phyloP scores from a whole-genome alignment of 2,329 filamentous ascomycete genomes.

The Lecanosticta acicola region DNA sequence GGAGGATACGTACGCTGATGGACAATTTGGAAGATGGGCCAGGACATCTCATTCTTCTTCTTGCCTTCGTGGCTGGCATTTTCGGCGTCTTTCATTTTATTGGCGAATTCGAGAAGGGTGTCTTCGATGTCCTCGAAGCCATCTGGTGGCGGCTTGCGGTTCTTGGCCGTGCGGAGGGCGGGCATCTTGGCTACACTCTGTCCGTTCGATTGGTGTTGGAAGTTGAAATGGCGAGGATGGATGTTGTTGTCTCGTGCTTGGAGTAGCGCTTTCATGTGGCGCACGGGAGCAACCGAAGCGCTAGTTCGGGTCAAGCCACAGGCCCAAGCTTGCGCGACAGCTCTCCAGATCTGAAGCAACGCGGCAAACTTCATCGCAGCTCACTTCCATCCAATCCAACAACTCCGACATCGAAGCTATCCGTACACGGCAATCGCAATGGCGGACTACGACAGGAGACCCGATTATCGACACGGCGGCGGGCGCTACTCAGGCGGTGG shows the following conservation, averaged over 20 bases:
- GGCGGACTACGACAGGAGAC: constrained; percentile 29
- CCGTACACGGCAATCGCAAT: constrained; percentile 22
- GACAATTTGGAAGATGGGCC: constrained; percentile 96
- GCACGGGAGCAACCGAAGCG: constrained; percentile 2
- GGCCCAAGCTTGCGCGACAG: neutral
- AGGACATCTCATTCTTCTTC: constrained; percentile 86
- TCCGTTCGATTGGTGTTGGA: neutral
- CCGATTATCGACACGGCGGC: constrained; percentile 25
- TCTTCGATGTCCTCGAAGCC: constrained; percentile 86
- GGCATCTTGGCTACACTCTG: constrained; percentile 53
- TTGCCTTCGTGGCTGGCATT: constrained; percentile 74
- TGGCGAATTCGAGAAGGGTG: constrained; percentile 75
- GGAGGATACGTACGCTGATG: constrained; percentile 65
- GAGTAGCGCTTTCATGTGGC: neutral
- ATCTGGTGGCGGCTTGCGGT: constrained; percentile 75
- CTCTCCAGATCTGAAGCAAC: neutral
- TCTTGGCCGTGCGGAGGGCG: constrained; percentile 66
- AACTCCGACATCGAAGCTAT: neutral
- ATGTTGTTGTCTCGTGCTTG: constrained; percentile 1
- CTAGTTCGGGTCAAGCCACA: neutral
- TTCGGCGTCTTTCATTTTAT: constrained; percentile 94
- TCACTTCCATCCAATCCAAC: constrained; percentile 1
- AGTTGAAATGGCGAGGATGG: neutral
- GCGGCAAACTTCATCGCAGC: neutral
- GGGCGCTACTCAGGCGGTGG: constrained; percentile 31